These are phyloP conservation scores for Saccharomycopsis sp. DNA, from an alignment of 805 yeast genomes.

Conservation along the genomic window DNA sequence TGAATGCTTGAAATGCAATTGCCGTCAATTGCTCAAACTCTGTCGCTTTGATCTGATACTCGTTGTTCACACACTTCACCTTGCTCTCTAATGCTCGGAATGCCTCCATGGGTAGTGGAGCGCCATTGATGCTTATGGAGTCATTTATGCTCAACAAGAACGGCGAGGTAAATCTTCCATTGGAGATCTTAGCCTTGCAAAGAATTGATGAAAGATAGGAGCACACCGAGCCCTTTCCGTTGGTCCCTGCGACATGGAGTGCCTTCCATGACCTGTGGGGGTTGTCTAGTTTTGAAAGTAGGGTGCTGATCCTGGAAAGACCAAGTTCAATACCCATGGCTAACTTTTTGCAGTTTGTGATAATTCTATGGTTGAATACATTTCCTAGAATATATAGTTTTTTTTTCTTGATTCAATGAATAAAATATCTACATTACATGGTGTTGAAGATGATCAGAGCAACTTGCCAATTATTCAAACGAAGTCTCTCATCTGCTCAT, in stretches of 20 bases:
- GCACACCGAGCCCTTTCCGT: constrained; percentile 92
- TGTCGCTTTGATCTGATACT: constrained; percentile 53
- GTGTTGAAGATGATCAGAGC: no score
- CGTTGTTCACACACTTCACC: constrained; percentile 35
- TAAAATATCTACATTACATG: no score
- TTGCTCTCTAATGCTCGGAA: constrained; percentile 38
- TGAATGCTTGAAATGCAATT: constrained; percentile 72
- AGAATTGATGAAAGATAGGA: constrained; percentile 58
- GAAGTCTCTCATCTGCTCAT: neutral
- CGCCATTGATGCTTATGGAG: constrained; percentile 58
- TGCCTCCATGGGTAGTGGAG: constrained; percentile 37
- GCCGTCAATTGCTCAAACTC: constrained; percentile 86
- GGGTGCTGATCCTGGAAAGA: constrained; percentile 37
- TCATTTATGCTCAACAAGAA: constrained; percentile 70
- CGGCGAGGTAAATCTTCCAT: constrained; percentile 87
- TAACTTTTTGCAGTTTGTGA: no score
- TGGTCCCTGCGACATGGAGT: constrained; percentile 93
- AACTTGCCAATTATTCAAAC: neutral
- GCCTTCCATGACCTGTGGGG: constrained; percentile 60
- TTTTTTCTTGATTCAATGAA: neutral
- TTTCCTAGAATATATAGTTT: neutral
- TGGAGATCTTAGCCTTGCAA: constrained; percentile 26
- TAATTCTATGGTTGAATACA: neutral
- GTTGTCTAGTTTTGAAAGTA: constrained; percentile 47
- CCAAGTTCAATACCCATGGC: constrained; percentile 58